Base-by-base conservation (phyloP, 768 basidiomycete genomes). In the Hypholoma fasciculare region DNA sequence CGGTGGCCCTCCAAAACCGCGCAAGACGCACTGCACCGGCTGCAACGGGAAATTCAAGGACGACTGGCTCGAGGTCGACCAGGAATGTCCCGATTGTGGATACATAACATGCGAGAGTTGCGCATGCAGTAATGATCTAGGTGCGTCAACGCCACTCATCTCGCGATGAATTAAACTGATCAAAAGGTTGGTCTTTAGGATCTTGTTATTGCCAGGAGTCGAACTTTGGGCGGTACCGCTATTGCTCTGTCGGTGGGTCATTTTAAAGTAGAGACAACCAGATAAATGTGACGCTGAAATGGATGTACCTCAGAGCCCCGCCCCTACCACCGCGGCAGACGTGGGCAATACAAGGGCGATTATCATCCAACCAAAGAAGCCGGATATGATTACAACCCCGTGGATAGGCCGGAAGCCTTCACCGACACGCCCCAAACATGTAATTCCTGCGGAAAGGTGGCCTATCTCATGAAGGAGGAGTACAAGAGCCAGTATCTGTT, bases 31-130 rank as follows among this genome's bases (percentile, higher is more conserved):
- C 26, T 69, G 70, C 66, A 74, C 74, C 8, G 73, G 74, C 16
- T 76, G 74, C 56, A 68, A 70, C 30, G 57, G 61, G 4, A 65
- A 62, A 55, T 72, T 67, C 56, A 52, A 52, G 20, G 60, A 63
- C 26, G 71, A 66, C 23, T 39, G 60, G 48, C 48, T 62, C 27
- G 63, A 62, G 48, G 47, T 59, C 43, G 69, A 69, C n/a, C 67
- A 69, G 37, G 62, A 60, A 12, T 75, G 75, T 59, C 68, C 71
- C 9, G 69, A 71, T 34, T 74, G 74, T 54, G 71, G 71, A 14
- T 75, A 73, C 53, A 64, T 67, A 40, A 67, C 68, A 11, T 75
- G 73, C 57, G 71, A 71, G 63, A 71, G 65, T 48, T 75, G 74
- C 54, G 65, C 65, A 17, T 66, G 65, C 63, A 62, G 70, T 49